Base-by-base conservation (phyloP, 306 rosid genomes). In the Acacia melanoxylon region DNA sequence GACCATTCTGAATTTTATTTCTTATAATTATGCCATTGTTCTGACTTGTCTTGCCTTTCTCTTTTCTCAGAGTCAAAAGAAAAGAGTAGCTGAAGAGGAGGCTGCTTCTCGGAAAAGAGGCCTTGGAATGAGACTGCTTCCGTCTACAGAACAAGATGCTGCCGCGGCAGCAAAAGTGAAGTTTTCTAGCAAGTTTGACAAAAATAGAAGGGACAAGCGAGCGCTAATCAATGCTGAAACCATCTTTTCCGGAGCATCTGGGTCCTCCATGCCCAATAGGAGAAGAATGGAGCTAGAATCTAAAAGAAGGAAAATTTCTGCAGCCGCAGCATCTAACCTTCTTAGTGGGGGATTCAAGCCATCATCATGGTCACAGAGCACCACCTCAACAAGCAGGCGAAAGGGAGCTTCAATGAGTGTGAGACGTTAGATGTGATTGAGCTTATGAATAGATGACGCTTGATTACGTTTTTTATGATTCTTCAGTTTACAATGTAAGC, bases 51-150 rank as follows among this genome's bases (percentile, higher is more conserved):
- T 27, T 5, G 31, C 75, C 25, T 68, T 35, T 78, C 62, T 56
- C 20, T 80, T 75, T 78, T 85, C 72, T 88, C 94, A 94, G 98
- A 74, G 85, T 80, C 98, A 92, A 88, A 94, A 89, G 97, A 92
- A 90, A 83, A 92, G 93, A 88, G 93, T 94, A 51, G 96, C 97
- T 49, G 96, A 89, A 85, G 98, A 94, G 86, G 97, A 94, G 86
- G 77, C 85, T 72, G 90, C 88, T 51, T 86, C 89, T 46, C 86
- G 87, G 89, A 92, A 83, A 86, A 89, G 59, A 61, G 98, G 98
- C 75, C 92, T 94, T 19, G 85, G 89, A 48, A 88, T 92, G 69
- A 85, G 98, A 73, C 80, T 94, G 74, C 97, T 94, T 83, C 98
- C 97, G 2, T 78, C 86, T 51, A 37, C 88, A 0, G 84, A 91